Evolutionary conservation across 495 filamentous ascomycete species (phyloP), one percentile per base, ranked within the genome.

Genomic region (Sphaerosporella brunnea): DNA sequence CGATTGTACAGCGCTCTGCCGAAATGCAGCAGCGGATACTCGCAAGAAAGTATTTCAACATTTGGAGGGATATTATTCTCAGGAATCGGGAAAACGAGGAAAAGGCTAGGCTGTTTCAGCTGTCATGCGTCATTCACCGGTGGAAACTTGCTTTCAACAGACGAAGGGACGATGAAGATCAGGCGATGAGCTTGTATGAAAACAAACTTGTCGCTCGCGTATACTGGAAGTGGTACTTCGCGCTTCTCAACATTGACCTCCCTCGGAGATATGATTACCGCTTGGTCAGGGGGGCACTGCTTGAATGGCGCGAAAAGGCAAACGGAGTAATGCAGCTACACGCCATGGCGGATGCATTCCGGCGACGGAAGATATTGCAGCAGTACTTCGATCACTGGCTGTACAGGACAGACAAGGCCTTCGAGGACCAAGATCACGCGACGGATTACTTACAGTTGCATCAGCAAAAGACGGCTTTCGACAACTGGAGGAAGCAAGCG

Each of bases 221-320:
- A 1, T 60, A 60, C 47, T 54, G 58, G 52, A 38, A 54, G 13
- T 61, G 58, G 58, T 61, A 57, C 36, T 60, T 56, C 25, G 42
- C 48, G 40, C 36, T 52, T 21, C 54, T 54, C 23, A 53, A 51
- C 7, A 47, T 60, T 28, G 25, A 52, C 16, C 57, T 52, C 3
- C 36, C 47, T 26, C 43, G 46, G 13, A 35, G 47, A 36, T 40
- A 56, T 20, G 10, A 9, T 8, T 30, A 48, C n/a, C 13, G 32
- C 2, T 7, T 48, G 23, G 26, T 15, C 16, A 21, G 48, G 4
- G 49, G 24, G 19, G 32, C 16, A 2, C 9, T 61, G 9, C 13
- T 34, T 8, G 28, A 50, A 26, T 61, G 58, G 58, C 11, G 35
- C 2, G 53, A 51, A 23, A 56, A 37, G 16, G 47, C 54, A 1